These are phyloP conservation scores for Amanita rubescens DNA, from an alignment of 768 basidiomycete genomes.

Conservation along the genomic window DNA sequence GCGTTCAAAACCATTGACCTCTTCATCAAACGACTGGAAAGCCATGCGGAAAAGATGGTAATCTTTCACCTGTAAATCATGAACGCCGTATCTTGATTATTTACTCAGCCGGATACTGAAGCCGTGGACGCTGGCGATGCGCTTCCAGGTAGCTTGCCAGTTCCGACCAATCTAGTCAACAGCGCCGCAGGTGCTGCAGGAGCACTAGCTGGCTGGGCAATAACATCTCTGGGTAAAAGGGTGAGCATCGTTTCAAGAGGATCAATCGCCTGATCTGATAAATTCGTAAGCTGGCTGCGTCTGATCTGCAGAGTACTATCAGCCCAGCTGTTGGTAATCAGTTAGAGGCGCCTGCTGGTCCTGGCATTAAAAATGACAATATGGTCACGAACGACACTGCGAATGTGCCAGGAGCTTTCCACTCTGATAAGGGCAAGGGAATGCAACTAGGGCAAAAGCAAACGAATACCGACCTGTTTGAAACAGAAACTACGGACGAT, in stretches of 20 bases:
- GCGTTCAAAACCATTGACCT: conserved; percentile 90
- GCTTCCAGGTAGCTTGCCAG: conserved; percentile 18
- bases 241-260: conserved; percentile 26
- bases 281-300: conserved; percentile 51
- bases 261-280: not conserved
- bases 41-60: conserved; percentile 77
- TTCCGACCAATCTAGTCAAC: conserved; percentile 58
- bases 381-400: not conserved
- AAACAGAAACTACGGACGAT: conserved; percentile 41
- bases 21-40: conserved; percentile 79
- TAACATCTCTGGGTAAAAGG: conserved; percentile 82
- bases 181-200: conserved; percentile 89
- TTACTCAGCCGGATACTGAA: conserved; percentile 30
- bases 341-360: not conserved
- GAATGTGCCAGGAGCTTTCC: not conserved
- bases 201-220: conserved; percentile 92
- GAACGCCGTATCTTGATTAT: not conserved
- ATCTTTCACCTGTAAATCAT: not conserved
- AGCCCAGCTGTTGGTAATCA: conserved; percentile 33
- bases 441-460: conserved; percentile 61
- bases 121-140: conserved; percentile 19
- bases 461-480: conserved; percentile 24
- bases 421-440: conserved; percentile 34
- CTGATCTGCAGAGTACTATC: conserved; percentile 70
- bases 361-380: not conserved